Evolutionary conservation across 305 asterid genomes (phyloP), one percentile per base, ranked within the genome.

Genomic region (Fraxinus xanthoxyloides): DNA sequence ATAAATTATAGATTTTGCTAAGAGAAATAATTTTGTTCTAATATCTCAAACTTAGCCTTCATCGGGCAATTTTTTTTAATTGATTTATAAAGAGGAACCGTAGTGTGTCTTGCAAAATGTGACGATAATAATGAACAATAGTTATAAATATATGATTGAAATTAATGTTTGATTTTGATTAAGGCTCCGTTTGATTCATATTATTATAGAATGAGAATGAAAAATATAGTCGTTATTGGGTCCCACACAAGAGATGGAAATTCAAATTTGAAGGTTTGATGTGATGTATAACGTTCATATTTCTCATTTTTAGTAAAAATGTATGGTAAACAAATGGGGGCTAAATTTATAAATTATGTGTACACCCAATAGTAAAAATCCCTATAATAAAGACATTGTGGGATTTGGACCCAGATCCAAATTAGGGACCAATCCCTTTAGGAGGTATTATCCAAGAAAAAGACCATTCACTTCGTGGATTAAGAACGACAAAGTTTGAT

Each of bases 371-470:
- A 69, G 75, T 69, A 4, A 5, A 69, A 30, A 69, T 46, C 56
- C 30, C 24, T 30, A 30, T 30, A 69, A 23, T 12, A 70, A 31
- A 70, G 24, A 70, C 38, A 69, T 32, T 2, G 46, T 17, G 76
- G 67, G 19, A 19, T 56, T 56, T 56, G 67, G 76, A 72, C 76
- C 46, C 17, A 72, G 46, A 32, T 70, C 76, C 76, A 70, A 70
- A 56, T 19, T 56, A n/a, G 76, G 48, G 76, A 72, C 76, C 76
- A 72, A 72, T 6, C 28, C 2, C n/a, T 36, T 17, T 72, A 17
- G 15, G 6, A 72, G 76, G 7, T 31, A 72, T 32, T 72, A 72
- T 32, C 46, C 6, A 32, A 72, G 28, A n/a, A 9, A 70, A 72
- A 6, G 48, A 72, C 48, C 46, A 31, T 17, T 17, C 76, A 72